phyloP scores from a whole-genome alignment of 2,329 filamentous ascomycete genomes.

The Chaetomium strumarium region DNA sequence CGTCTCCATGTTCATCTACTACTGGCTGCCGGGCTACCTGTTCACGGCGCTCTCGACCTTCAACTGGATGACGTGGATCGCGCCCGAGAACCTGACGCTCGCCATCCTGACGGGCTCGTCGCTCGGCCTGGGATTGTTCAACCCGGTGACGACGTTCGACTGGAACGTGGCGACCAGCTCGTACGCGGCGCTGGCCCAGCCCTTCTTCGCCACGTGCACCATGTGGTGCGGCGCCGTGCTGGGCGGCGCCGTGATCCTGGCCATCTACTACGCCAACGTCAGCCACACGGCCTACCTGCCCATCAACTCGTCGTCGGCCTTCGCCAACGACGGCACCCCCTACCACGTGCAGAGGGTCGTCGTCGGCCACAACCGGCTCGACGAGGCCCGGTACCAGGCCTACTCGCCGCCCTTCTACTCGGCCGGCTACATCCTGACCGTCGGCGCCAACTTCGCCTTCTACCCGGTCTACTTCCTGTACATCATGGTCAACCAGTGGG shows the following conservation, averaged over 20 bases:
- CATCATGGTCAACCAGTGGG: conserved; percentile 39
- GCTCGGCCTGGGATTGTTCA: conserved; percentile 39
- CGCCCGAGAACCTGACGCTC: conserved; percentile 38
- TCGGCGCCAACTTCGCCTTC: conserved; percentile 39
- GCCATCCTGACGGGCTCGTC: conserved; percentile 39
- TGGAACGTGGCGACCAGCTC: conserved; percentile 41
- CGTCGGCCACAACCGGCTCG: conserved; percentile 34
- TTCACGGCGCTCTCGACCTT: conserved; percentile 40
- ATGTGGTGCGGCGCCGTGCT: conserved; percentile 32
- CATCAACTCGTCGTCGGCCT: conserved; percentile 42
- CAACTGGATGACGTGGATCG: conserved; percentile 48
- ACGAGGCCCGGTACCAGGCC: conserved; percentile 34
- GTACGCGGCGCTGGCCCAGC: conserved; percentile 34
- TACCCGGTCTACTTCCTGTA: conserved; percentile 40
- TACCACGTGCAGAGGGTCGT: conserved; percentile 38
- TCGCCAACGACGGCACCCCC: conserved; percentile 37
- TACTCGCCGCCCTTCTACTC: conserved; percentile 43
- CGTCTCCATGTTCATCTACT: conserved; percentile 39
- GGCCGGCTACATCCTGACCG: conserved; percentile 36
- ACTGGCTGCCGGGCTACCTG: conserved; percentile 43
- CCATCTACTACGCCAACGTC: conserved; percentile 39
- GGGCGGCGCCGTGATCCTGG: conserved; percentile 36
- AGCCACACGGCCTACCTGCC: conserved; percentile 41
- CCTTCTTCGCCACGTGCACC: conserved; percentile 38
- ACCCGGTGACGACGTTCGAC: conserved; percentile 46